Evolutionary conservation across 345 rosid genomes (phyloP).

Genomic region (Rhizophora mangle): DNA sequence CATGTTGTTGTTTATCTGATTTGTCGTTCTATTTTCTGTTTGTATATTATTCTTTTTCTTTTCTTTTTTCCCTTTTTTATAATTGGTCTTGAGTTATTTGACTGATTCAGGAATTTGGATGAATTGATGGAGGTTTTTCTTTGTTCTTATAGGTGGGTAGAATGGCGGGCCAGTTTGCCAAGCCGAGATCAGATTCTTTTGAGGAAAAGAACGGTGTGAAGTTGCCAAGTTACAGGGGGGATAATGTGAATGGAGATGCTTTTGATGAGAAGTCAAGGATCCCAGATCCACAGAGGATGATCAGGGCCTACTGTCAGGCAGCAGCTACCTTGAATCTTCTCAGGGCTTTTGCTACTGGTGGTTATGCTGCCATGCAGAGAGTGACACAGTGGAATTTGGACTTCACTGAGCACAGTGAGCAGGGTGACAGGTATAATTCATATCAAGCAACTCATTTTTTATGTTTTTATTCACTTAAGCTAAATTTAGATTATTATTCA

Average conservation of each 20-base stretch:
- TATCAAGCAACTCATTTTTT: not conserved
- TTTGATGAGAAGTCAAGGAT: conserved; percentile 26
- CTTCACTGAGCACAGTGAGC: conserved; percentile 29
- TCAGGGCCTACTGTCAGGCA: conserved; percentile 31
- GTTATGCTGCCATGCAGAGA: conserved; percentile 34
- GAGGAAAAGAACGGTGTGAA: conserved; percentile 32
- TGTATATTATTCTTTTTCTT: not conserved
- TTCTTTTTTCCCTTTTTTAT: not conserved
- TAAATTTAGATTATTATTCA: not conserved
- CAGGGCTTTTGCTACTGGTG: conserved; percentile 32
- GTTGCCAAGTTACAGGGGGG: conserved; percentile 31
- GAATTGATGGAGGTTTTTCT: not conserved
- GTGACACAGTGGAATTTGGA: conserved; percentile 33
- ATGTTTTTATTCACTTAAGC: not conserved
- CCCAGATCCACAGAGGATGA: conserved; percentile 32
- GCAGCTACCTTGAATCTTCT: conserved; percentile 32
- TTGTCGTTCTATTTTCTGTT: not conserved
- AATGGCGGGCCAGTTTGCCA: conserved; percentile 34
- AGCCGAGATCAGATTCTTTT: conserved; percentile 26
- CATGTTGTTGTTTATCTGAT: not conserved
- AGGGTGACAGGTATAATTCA: conserved; percentile 25
- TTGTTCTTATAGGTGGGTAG: conserved; percentile 23
- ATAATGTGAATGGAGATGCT: conserved; percentile 27
- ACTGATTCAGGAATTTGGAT: not conserved
- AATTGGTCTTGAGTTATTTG: not conserved